Evolutionary conservation across 169 alveolate genomes (phyloP).

Genomic region (Theileria luwenshuni): DNA sequence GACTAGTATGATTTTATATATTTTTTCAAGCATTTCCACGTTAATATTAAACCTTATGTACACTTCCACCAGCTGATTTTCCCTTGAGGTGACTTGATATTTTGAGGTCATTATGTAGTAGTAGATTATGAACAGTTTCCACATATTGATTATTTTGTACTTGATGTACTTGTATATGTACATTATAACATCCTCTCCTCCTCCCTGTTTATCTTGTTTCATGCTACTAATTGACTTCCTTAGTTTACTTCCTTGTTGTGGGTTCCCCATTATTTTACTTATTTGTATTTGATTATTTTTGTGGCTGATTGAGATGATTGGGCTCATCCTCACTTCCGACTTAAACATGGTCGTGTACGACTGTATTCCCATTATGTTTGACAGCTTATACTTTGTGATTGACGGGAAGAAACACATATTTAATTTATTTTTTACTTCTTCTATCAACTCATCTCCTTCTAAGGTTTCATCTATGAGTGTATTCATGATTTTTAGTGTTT

Average conservation of each 20-base stretch:
- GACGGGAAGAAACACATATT: conserved; percentile 9
- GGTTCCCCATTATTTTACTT: neutral
- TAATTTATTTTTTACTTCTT: neutral
- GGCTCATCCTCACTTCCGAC: neutral
- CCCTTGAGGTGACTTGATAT: neutral
- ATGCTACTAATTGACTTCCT: neutral
- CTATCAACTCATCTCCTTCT: neutral
- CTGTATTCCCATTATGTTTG: conserved; percentile 16
- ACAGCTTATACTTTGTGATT: neutral
- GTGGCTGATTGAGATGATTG: neutral
- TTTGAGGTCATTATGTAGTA: conserved; percentile 1
- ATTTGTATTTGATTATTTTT: neutral
- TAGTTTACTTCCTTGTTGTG: neutral
- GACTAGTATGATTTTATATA: neutral
- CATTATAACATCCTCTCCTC: neutral
- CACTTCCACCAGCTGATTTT: neutral
- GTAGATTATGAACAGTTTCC: conserved; percentile 21
- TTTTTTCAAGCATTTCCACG: conserved; percentile 3
- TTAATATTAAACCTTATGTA: conserved; percentile 4
- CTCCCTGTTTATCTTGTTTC: too few species aligned
- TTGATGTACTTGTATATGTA: conserved; percentile 13
- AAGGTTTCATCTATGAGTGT: neutral
- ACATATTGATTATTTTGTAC: conserved; percentile 17
- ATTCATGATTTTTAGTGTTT: too few species aligned
- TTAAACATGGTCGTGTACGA: neutral